Evolutionary conservation across 169 alveolate genomes (phyloP), one percentile per base, ranked within the genome.

Genomic region (Eimeria acervulina): DNA sequence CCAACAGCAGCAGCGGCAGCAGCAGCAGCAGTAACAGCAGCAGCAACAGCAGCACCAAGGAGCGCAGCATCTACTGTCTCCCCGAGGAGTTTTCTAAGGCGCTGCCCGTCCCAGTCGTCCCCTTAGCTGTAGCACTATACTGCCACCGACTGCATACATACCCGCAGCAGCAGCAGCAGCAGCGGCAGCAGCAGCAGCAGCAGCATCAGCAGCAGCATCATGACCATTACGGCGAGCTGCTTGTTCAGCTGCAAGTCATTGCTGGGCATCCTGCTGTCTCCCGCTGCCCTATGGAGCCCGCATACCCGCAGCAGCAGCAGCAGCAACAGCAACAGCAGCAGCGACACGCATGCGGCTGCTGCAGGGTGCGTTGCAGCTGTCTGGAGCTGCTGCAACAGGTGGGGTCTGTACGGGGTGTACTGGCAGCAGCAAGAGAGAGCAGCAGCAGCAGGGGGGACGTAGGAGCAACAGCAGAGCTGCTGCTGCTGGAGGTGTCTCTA

Each of bases 371-470:
- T 36, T 83, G 91, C 76, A 83, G 91, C 91, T 83, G 91, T 42
- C 15, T 83, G 28, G 91, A 83, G 91, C 74, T 83, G 91, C 91
- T 83, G 91, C 91, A 83, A n/a, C 91, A n/a, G 51, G 76, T 83
- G 31, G 91, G 91, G 28, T 26, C 55, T 28, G 76, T 83, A 28
- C 91, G 91, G 76, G 33, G 44, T 7, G 12, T 52, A 21, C 52
- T 83, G 52, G 74, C 91, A 28, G 91, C 74, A 51, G 91, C 91
- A 83, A 47, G 91, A 83, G 91, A 83, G 21, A n/a, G 38, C 91
- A 83, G 91, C 91, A 83, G 91, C 70, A 47, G 28, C 76, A 28
- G 76, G 13, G 74, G 76, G 17, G 91, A 83, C 19, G 76, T 13
- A 52, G 91, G 76, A 8, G 52, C 91, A 52, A 52, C 52, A 1